Evolutionary conservation across 257 asterid genomes (phyloP), one percentile per base, ranked within the genome.

Genomic region (Ballota nigra): DNA sequence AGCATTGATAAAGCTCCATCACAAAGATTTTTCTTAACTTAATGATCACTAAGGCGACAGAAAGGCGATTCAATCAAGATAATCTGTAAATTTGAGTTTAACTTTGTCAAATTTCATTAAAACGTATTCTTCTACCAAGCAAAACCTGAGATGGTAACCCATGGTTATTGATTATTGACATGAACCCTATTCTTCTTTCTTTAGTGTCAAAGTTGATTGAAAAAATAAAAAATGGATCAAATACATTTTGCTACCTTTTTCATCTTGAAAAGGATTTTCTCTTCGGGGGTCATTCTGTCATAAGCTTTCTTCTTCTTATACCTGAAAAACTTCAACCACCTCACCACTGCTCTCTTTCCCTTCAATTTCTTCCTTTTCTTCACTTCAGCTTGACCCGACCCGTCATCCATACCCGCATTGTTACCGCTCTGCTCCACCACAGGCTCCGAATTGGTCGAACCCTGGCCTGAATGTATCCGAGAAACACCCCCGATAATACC

Each of bases 251-350:
- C 40, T 68, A 82, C 98, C 97, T 91, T 91, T 41, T 52, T 84
- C 81, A 94, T 64, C 66, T 94, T 91, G 73, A 47, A 84, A 5
- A 94, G 86, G 49, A 89, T 78, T 79, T 82, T 94, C 79, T 94
- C 97, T 70, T 94, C 97, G 0, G 89, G 68, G 0, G 93, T 88
- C 98, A 94, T 89, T 66, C 96, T 86, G 40, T 86, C 82, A 56
- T 18, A 77, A 16, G 86, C 87, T 72, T 81, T 91, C 86, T 92
- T 95, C 91, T 95, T 95, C 88, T 89, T 89, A 70, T 74, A 88
- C 79, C 98, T 81, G 80, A 95, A 87, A 67, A 82, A 83, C 89
- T 95, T 95, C 77, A 95, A 75, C 99, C 98, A 95, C 79, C 77
- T 84, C 74, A 86, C 96, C 20, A 95, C 96, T 22, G 88, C 95